Evolutionary conservation across 179 eudicot species (phyloP).

Genomic region (Actinidia polygama): DNA sequence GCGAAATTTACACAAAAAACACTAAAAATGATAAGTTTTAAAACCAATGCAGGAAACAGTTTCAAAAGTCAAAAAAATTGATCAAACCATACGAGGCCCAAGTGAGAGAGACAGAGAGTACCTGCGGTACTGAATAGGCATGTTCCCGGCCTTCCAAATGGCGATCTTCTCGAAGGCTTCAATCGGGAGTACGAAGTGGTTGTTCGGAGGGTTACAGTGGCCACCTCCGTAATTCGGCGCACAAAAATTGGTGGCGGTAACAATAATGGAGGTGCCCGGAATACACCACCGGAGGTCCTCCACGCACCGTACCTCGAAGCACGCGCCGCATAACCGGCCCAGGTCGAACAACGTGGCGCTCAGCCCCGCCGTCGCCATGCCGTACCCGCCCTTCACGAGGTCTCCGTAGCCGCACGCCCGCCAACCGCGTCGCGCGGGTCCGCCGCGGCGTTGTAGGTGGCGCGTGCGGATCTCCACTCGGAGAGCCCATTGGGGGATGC

Average conservation of each 20-base stretch:
- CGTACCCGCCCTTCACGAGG: conserved; percentile 68
- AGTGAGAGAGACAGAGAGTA: conserved; percentile 19
- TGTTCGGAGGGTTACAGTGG: conserved; percentile 75
- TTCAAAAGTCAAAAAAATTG: not conserved
- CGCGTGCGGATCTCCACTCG: conserved; percentile 75
- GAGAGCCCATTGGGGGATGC: conserved; percentile 34
- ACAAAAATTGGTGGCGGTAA: conserved; percentile 87
- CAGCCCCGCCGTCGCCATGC: conserved; percentile 79
- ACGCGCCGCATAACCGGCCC: conserved; percentile 92
- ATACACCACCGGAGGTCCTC: conserved; percentile 86
- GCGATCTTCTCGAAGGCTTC: conserved; percentile 97
- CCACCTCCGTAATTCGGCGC: conserved; percentile 91
- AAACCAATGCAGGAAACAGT: no score
- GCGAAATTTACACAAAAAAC: no score
- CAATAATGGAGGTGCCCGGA: conserved; percentile 84
- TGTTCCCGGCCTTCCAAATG: conserved; percentile 91
- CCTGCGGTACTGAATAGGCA: conserved; percentile 91
- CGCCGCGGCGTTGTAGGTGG: conserved; percentile 82
- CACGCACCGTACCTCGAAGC: conserved; percentile 82
- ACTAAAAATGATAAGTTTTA: no score
- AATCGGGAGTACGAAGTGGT: conserved; percentile 87
- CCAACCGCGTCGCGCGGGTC: conserved; percentile 79
- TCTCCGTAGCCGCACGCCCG: conserved; percentile 97
- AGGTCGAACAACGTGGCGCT: conserved; percentile 59
- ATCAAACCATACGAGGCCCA: not conserved